Conservation (phyloP, 2,329 filamentous ascomycete genomes). For the Fusarium avenaceum region DNA sequence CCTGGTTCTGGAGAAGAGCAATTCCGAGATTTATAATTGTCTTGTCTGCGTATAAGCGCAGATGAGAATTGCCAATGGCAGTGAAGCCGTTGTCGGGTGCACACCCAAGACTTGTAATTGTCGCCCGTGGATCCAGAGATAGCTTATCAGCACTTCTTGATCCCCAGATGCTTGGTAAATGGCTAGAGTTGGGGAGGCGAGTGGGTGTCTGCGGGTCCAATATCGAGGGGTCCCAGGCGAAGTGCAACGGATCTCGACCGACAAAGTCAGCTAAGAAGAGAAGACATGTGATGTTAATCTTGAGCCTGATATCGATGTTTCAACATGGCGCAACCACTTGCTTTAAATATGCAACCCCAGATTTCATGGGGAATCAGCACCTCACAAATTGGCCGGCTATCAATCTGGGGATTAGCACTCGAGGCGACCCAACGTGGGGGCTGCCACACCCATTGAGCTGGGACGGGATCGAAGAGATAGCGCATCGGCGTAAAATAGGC, state of each 20-base stretch:
- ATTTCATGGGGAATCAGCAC: slow-evolving; percentile 16
- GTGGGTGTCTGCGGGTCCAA: slow-evolving; percentile 43
- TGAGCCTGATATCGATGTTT: slow-evolving; percentile 1
- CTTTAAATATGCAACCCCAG: slow-evolving; percentile 28
- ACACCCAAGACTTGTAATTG: slow-evolving; percentile 34
- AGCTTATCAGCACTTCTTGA: slow-evolving; percentile 47
- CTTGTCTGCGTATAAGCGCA: slow-evolving; percentile 16
- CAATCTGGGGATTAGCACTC: slow-evolving; percentile 30
- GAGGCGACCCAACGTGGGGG: slow-evolving; percentile 40
- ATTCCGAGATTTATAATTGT: slow-evolving; percentile 28
- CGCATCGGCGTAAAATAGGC: slow-evolving; percentile 30
- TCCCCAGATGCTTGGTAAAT: slow-evolving; percentile 34
- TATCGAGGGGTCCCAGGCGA: slow-evolving; percentile 25
- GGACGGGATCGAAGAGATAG: slow-evolving; percentile 31
- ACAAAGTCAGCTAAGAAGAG: slow-evolving; percentile 24
- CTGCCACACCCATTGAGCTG: slow-evolving; percentile 21
- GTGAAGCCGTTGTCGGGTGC: slow-evolving; percentile 39
- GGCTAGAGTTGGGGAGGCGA: slow-evolving; percentile 22
- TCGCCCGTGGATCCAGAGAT: slow-evolving; percentile 44
- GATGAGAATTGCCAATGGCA: slow-evolving; percentile 20
- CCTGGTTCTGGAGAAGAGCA: slow-evolving; percentile 14
- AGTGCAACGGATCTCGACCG: slow-evolving; percentile 25
- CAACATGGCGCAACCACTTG: slow-evolving; percentile 2
- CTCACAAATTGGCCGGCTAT: slow-evolving; percentile 29
- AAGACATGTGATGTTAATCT: slow-evolving; percentile 27